Base-by-base conservation (phyloP, 2,329 filamentous ascomycete genomes). In the Aspergillus bombycis region DNA sequence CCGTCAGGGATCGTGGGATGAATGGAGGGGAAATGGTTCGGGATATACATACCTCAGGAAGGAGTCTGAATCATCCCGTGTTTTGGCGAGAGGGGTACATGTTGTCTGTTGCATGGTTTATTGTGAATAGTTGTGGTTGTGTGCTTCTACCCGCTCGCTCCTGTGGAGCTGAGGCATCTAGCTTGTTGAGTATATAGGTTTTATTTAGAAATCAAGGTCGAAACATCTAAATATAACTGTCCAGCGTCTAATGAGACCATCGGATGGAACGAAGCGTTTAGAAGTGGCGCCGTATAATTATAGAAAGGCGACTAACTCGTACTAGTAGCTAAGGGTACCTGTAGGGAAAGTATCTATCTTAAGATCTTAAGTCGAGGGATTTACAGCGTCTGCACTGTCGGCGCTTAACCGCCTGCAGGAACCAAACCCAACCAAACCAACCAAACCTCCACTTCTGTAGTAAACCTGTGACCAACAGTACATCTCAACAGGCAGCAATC, bases 1-100 rank as follows among this genome's bases (percentile, higher is more conserved):
- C 63, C 57, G 60, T 59, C 46, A 58, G 58, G 54, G 61, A 60
- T 58, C 57, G 61, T 45, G 52, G 48, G 52, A 36, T 46, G 45
- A 41, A 43, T 34, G 28, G 30, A 56, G 32, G 53, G 23, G 32
- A 52, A 45, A 36, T n/a, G 55, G 48, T 55, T 41, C 57, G 38
- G 52, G 45, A 41, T 48, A 45, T 50, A 50, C 43, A 38, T 52
- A 52, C 48, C 14, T 34, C 19, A 52, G 48, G 48, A 52, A 52
- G 48, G 48, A 52, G 48, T 3, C 28, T 52, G 48, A 32, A 52
- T 52, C 48, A 52, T 52, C 16, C 19, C 28, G 19, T 52, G 48
- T 52, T 32, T 52, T 32, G 19, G 19, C 16, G 48, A 52, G 48
- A 23, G 48, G 28, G 48, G 48, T 32, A 32, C 28, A 52, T 12